phyloP scores from a whole-genome alignment of 1,284 basidiomycete species.

The Stereum hirsutum region DNA sequence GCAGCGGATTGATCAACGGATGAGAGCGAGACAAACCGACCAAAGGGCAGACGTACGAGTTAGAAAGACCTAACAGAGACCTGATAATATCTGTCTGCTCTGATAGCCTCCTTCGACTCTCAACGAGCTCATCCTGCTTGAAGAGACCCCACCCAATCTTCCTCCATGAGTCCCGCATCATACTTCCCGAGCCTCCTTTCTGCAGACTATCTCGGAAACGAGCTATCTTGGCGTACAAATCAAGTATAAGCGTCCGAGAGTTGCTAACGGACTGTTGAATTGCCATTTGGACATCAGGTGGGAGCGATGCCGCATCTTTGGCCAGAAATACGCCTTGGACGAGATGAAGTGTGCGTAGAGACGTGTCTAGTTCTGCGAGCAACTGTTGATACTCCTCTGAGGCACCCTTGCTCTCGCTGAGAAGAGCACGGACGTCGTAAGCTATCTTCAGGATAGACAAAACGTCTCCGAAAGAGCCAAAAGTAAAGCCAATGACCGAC shows the following conservation, averaged over 20 bases:
- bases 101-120: background rate
- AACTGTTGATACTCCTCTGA: too few relatives aligned
- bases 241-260: background rate
- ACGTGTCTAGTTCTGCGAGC: too few relatives aligned
- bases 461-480: too few relatives aligned
- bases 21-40: background rate
- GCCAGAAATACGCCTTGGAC: too few relatives aligned
- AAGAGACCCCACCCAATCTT: slow-evolving; percentile 2
- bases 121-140: background rate
- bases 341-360: too few relatives aligned
- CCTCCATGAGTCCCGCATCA: slow-evolving; percentile 1
- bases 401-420: too few relatives aligned
- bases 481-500: too few relatives aligned
- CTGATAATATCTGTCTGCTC: background rate
- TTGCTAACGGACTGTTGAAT: background rate
- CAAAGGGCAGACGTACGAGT: background rate
- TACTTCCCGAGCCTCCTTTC: background rate
- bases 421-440: too few relatives aligned
- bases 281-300: too few relatives aligned
- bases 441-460: too few relatives aligned
- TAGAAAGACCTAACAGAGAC: background rate
- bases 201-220: background rate
- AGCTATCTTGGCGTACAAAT: background rate
- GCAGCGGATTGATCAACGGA: background rate
- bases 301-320: too few relatives aligned